Base-by-base conservation (phyloP, 2,329 filamentous ascomycete species). In the Scytalidium lignicola region DNA sequence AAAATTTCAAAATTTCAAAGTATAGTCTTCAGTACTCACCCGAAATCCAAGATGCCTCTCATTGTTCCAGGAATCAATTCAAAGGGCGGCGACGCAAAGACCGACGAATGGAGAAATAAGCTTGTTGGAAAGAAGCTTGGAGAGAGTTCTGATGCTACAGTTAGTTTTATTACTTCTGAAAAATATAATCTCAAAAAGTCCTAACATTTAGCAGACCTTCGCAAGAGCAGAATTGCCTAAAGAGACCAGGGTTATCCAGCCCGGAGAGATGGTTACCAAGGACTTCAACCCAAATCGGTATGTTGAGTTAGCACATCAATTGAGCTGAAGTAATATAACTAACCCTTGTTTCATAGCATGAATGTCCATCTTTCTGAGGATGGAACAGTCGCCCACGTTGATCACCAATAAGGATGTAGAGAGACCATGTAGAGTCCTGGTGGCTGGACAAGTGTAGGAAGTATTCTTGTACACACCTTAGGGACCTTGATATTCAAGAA, bases 71-170 rank as follows among this genome's bases (percentile, higher is more conserved):
- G 76, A 61, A 68, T 83, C 58, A 81, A 72, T 54, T 71, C 58
- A 45, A 59, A 67, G 26, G 22, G 42, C 28, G 55, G 54, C 29
- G 54, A 51, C 32, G 51, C 50, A 63, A 72, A 73, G 66, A 78
- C 74, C 29, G 70, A 80, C 51, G 72, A 80, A 59, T 85, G 82
- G 82, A 70, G 68, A 56, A 75, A 74, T 66, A 82, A 83, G 71
- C 70, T 85, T 3, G 74, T 80, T 42, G 82, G 82, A 62, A 85
- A 85, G 77, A 83, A 73, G 43, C 65, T 84, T 12, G 73, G 73
- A 10, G 80, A 81, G 0, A 63, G 66, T 17, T 72, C 72, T 47
- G 75, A 69, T 55, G 78, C 79, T 62, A 79, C 73, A 8, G 82
- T 84, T 66, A 48, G 74, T 57, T 20, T 6, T 21, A 21, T 5